Base-by-base conservation (phyloP, 2,329 filamentous ascomycete genomes). In the Diaporthe citrichinensis region DNA sequence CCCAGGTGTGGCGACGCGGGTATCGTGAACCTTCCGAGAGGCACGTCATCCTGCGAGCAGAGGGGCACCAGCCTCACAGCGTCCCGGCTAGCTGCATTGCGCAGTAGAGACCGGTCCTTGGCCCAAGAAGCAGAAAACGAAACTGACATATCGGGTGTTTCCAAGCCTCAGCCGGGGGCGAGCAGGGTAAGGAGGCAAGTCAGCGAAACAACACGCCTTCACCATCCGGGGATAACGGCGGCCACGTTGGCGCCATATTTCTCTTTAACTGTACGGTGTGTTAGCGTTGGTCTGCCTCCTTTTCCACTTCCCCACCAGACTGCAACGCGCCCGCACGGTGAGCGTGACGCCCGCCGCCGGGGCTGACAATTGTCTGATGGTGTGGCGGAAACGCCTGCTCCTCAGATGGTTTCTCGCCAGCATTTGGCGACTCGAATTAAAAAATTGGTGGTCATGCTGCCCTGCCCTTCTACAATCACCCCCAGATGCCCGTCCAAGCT, bases 381-480 rank as follows among this genome's bases (percentile, higher is more conserved):
- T 55, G 34, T 69, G 65, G 65, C 65, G 34, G 31, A 53, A 68
- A 68, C 65, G 34, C 46, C 46, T 68, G 65, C 39, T 34, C 46
- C 31, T 68, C 46, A 9, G 23, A 53, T 68, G 65, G 46, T 41
- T 31, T 28, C n/a, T 41, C 34, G 17, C n/a, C 28, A 41, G 34
- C 49, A 34, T 55, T 55, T 55, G 34, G 65, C 31, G 17, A 49
- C 41, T 46, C 15, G 17, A n/a, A 49, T 28, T 5, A 8, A 15
- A 25, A 34, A 25, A 15, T 28, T 25, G 49, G 39, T 75, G 75
- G 73, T 73, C 75, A 76, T 72, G 51, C 73, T 73, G n/a, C 62
- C 61, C 69, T 59, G 55, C 46, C 46, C 49, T 36, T 55, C 46
- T 71, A 76, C 34, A 17, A 39, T 17, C 75, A 76, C 75, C 44